A percentile compares a stretch with the other conserved stretches of the same genome.
These are phyloP conservation scores for Leishmania mexicana DNA, from an alignment of 208 protist genomes.

Conservation along the genomic window DNA sequence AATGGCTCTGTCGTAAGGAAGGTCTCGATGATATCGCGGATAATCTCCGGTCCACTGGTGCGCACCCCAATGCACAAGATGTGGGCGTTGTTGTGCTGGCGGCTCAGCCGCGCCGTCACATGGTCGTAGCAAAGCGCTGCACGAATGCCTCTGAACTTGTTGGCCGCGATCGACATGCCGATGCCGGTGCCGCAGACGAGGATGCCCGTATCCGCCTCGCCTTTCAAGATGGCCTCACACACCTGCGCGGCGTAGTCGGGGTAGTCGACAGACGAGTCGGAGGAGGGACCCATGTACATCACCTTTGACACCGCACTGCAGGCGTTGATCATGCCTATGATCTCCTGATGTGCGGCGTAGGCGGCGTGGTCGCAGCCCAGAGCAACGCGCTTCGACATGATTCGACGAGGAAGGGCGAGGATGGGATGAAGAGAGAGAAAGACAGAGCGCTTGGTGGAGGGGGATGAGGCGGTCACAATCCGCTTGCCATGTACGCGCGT, in stretches of 20 bases:
- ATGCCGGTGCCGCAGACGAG: slow-evolving; percentile 95
- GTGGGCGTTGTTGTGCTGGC: slow-evolving; percentile 95
- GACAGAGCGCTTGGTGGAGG: not conserved
- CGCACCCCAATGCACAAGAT: slow-evolving; percentile 91
- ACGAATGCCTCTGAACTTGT: slow-evolving; percentile 93
- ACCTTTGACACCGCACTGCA: slow-evolving; percentile 55
- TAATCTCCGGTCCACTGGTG: slow-evolving; percentile 78
- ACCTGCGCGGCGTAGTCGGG: slow-evolving; percentile 89
- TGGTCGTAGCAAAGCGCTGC: slow-evolving; percentile 94
- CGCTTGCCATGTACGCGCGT: not conserved
- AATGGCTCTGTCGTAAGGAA: slow-evolving; percentile 90
- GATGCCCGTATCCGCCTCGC: slow-evolving; percentile 76
- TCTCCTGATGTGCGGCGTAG: slow-evolving; percentile 48
- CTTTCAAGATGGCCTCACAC: slow-evolving; percentile 59
- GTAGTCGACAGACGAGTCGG: slow-evolving; percentile 88
- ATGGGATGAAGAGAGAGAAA: not conserved
- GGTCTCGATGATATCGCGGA: slow-evolving; percentile 84
- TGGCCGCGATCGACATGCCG: slow-evolving; percentile 95
- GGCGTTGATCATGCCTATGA: slow-evolving; percentile 66
- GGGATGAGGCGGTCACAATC: not conserved
- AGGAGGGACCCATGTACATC: slow-evolving; percentile 72
- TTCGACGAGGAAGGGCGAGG: not conserved
- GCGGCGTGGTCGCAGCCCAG: slow-evolving; percentile 92
- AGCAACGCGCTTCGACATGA: slow-evolving; percentile 73
- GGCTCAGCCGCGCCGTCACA: slow-evolving; percentile 83